phyloP scores from a whole-genome alignment of 441 rosid genomes.

The Arabidopsis lyrata region DNA sequence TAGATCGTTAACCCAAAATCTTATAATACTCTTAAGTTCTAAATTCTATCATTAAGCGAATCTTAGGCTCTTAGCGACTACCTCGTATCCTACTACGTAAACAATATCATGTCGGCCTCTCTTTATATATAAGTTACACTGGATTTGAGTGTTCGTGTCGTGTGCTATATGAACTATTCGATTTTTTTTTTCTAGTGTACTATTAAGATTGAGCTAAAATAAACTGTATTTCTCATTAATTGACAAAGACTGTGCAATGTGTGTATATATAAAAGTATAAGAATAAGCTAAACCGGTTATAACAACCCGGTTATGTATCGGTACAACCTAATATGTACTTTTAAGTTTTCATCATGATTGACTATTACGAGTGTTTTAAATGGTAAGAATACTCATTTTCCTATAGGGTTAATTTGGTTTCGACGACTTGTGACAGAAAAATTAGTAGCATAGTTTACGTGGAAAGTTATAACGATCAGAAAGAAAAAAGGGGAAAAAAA shows the following conservation, averaged over 20 bases:
- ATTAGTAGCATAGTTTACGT: neutral
- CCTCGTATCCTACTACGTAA: slow-evolving; percentile 36
- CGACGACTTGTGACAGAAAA: neutral
- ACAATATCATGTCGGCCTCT: slow-evolving; percentile 31
- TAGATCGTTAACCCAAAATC: neutral
- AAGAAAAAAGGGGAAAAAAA: neutral
- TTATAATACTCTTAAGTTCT: neutral
- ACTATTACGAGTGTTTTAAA: too few relatives aligned
- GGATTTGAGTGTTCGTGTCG: neutral
- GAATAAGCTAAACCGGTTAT: too few relatives aligned
- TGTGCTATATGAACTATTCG: neutral
- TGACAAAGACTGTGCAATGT: too few relatives aligned
- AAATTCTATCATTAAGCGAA: slow-evolving; percentile 15
- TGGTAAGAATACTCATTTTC: too few relatives aligned
- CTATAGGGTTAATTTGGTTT: neutral
- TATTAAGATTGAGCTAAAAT: too few relatives aligned
- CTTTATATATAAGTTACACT: neutral
- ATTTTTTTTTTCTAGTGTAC: too few relatives aligned
- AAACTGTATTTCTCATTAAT: too few relatives aligned
- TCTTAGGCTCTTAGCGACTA: slow-evolving; percentile 37
- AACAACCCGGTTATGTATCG: too few relatives aligned
- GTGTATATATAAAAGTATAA: too few relatives aligned
- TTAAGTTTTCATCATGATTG: too few relatives aligned
- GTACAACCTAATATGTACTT: too few relatives aligned
- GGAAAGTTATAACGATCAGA: neutral